Evolutionary conservation across 108 stramenopile genomes (phyloP), one percentile per base, ranked within the genome.

Genomic region (Discostella stelligeroides): DNA sequence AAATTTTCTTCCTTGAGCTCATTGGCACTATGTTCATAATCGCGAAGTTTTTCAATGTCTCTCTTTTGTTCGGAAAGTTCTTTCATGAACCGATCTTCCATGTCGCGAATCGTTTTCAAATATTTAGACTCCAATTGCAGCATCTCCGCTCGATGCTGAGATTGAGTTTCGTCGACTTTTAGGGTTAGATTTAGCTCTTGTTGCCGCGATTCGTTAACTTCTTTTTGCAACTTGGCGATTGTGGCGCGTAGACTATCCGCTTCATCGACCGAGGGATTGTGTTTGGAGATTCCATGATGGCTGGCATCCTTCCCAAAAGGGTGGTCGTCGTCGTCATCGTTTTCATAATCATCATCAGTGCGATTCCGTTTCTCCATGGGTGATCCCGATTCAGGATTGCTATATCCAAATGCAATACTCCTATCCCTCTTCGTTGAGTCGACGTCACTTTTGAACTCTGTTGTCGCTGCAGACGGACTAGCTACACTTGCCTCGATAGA

Each of bases 61-160:
- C 60, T 47, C 47, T 80, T 63, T 23, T 84, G 66, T 18, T 58
- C 56, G 15, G 23, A 47, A 10, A 91, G 42, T 59, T 88, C 79
- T 4, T 41, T 53, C 24, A 66, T 49, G 63, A 80, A 73, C 30
- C 75, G 67, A 15, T 71, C 75, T 42, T 72, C 61, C 21, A 62
- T 40, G 8, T 85, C 79, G 48, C 82, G 63, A 27, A 79, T 54
- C 14, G 75, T 43, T n/a, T 63, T 61, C 13, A 83, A 37, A 13
- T 77, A 70, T 15, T 63, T 30, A 4, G 85, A 72, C 63, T 94
- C 92, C 14, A 86, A 29, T 55, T 85, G 82, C 54, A 94, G 79
- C 86, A 88, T 84, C 66, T 94, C 83, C 34, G 84, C 76, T 27
- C 89, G 80, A 38, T 76, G 80, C 14, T 71, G 60, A 12, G 80